phyloP scores from a whole-genome alignment of 2,329 filamentous ascomycete species.

The Ceratocystiopsis minuta region DNA sequence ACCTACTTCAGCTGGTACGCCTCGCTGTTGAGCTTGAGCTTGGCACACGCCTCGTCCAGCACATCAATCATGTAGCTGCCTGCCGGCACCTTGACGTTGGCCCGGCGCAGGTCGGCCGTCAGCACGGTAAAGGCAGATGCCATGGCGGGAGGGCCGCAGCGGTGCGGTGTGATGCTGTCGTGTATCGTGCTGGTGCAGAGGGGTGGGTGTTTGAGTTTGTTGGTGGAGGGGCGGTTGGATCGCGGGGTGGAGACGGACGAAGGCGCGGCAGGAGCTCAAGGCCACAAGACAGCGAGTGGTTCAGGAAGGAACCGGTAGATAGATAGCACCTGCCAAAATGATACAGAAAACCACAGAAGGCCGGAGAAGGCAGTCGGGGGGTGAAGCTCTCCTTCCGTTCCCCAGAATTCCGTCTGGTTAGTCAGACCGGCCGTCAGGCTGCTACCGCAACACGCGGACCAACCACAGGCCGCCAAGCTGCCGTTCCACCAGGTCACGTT shows the following conservation, averaged over 20 bases:
- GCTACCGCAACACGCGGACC: conserved; percentile 5
- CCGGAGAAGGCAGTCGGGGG: background rate
- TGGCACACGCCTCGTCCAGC: conserved; percentile 70
- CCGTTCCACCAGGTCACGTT: conserved; percentile 8
- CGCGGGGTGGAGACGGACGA: no score
- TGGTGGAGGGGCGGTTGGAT: background rate
- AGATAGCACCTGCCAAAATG: conserved; percentile 1
- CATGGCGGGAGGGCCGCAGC: conserved; percentile 43
- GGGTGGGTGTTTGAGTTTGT: background rate
- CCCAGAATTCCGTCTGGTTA: no score
- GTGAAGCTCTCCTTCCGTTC: background rate
- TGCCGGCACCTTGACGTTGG: conserved; percentile 68
- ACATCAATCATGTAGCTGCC: conserved; percentile 70
- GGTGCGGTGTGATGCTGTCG: no score
- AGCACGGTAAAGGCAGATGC: conserved; percentile 79
- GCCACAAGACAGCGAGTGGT: no score
- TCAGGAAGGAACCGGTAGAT: conserved; percentile 15
- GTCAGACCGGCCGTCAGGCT: background rate
- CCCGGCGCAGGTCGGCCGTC: conserved; percentile 58
- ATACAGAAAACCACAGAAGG: conserved; percentile 5
- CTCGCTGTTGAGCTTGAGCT: conserved; percentile 54
- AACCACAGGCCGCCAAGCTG: background rate
- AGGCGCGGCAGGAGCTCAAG: no score
- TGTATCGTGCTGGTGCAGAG: no score
- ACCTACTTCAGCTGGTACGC: conserved; percentile 66